phyloP scores from a whole-genome alignment of 2,329 filamentous ascomycete genomes.

The Lecanicillium sp. region DNA sequence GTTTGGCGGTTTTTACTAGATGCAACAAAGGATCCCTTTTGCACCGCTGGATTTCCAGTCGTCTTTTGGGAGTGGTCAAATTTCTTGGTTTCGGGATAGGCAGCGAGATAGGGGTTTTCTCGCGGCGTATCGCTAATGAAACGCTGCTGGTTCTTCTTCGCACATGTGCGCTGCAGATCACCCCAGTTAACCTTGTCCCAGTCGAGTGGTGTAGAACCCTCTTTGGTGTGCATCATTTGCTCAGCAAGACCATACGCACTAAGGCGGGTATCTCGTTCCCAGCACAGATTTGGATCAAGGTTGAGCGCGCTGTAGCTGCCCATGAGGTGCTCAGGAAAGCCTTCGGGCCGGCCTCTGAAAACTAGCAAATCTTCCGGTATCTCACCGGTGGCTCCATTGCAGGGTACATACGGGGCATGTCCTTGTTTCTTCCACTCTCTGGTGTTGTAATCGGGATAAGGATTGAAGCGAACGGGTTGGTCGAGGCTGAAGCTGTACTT shows the following conservation, averaged over 20 bases:
- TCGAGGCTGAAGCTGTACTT: conserved; percentile 32
- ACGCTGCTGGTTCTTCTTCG: conserved; percentile 56
- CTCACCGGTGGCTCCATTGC: conserved; percentile 54
- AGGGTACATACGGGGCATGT: conserved; percentile 52
- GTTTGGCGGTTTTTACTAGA: conserved; percentile 6
- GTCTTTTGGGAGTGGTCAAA: conserved; percentile 10
- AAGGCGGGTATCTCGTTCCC: conserved; percentile 61
- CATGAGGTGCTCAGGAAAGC: conserved; percentile 52
- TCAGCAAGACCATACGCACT: conserved; percentile 54
- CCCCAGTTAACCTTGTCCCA: conserved; percentile 67
- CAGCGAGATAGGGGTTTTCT: conserved; percentile 34
- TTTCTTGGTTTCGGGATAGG: conserved; percentile 28
- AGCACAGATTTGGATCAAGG: conserved; percentile 56
- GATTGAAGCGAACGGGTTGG: conserved; percentile 52
- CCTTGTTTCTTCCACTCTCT: conserved; percentile 47
- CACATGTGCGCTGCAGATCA: conserved; percentile 57
- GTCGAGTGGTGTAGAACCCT: conserved; percentile 30
- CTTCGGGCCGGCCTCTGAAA: conserved; percentile 51
- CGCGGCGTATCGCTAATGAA: conserved; percentile 38
- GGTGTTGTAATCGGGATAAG: conserved; percentile 64
- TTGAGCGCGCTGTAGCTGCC: conserved; percentile 54
- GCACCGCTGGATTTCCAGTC: too few species aligned
- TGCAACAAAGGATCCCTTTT: conserved; percentile 8
- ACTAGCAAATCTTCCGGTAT: conserved; percentile 53
- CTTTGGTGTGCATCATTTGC: conserved; percentile 35